Evolutionary conservation across 768 basidiomycete genomes (phyloP).

Genomic region (Hebeloma cylindrosporum): DNA sequence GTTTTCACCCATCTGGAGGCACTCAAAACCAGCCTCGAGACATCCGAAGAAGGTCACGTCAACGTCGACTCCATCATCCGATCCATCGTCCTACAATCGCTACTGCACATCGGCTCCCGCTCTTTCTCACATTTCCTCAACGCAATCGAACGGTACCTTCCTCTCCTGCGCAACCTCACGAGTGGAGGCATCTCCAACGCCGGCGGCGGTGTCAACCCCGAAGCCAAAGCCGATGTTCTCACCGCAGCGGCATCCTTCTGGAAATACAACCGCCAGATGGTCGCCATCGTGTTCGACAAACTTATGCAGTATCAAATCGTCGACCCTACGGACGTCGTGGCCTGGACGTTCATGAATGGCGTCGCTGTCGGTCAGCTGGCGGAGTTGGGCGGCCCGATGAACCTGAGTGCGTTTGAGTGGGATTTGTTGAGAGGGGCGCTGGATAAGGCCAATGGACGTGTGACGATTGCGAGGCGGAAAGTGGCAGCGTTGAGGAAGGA

Average conservation of each 20-base stretch:
- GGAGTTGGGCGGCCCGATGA: conserved; percentile 39
- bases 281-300: conserved; percentile 94
- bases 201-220: conserved; percentile 40
- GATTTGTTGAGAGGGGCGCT: conserved; percentile 78
- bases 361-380: conserved; percentile 40
- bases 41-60: conserved; percentile 52
- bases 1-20: conserved; percentile 73
- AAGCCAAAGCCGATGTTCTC: conserved; percentile 72
- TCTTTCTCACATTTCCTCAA: conserved; percentile 98
- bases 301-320: conserved; percentile 98
- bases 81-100: conserved; percentile 81
- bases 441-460: conserved; percentile 90
- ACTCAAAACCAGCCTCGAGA: conserved; percentile 64
- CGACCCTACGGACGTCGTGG: conserved; percentile 88
- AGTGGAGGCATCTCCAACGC: conserved; percentile 42
- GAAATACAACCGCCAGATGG: conserved; percentile 82
- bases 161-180: conserved; percentile 66
- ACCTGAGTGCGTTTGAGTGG: conserved; percentile 74
- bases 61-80: conserved; percentile 69
- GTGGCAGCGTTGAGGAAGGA: conserved; percentile 78
- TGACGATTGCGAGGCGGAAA: conserved; percentile 73
- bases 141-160: conserved; percentile 92
- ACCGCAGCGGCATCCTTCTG: conserved; percentile 76
- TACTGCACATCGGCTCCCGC: conserved; percentile 88
- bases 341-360: conserved; percentile 74